Base-by-base conservation (phyloP, 164 flowering plant genomes). In the Kingdonia uniflora region DNA sequence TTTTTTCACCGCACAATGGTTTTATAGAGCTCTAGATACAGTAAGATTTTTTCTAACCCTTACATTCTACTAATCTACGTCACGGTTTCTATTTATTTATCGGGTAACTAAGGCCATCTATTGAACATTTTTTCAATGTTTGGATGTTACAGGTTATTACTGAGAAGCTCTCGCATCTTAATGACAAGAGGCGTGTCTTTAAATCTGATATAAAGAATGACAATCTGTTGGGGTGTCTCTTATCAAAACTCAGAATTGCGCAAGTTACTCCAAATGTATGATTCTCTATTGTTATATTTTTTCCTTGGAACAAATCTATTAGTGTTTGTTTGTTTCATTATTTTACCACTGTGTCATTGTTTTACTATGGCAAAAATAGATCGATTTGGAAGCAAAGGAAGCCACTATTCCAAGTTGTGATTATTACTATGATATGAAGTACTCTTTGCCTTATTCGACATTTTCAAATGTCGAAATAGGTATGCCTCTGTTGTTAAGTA, bases 1-100 rank as follows among this genome's bases (percentile, higher is more conserved):
- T 1, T 71, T 78, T 50, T 79, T 81, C 45, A 75, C 72, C 0
- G 83, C 91, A 0, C 90, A 71, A 23, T 90, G 97, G 97, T 90
- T 61, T 51, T 90, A 71, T 23, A 73, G 77, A 63, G 76, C 88
- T 0, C 50, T 42, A 11, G 97, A 90, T 49, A 90, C 97, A 13
- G 95, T 90, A 71, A 75, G 70, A 24, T 24, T 19, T 11, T n/a
- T 17, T 23, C 19, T 20, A 19, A 0, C 37, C 0, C n/a, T 12
- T 6, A 6, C 26, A 40, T 5, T 41, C 14, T 43, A 38, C 10
- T 38, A 17, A 7, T 42, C 6, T 2, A 12, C n/a, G n/a, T n/a
- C n/a, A n/a, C n/a, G n/a, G n/a, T n/a, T n/a, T n/a, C n/a, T n/a
- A n/a, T n/a, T n/a, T n/a, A n/a, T n/a, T n/a, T n/a, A n/a, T n/a